Evolutionary conservation across 192 early-diverging fungal genomes (phyloP).

Genomic region (Coemansia sp.): DNA sequence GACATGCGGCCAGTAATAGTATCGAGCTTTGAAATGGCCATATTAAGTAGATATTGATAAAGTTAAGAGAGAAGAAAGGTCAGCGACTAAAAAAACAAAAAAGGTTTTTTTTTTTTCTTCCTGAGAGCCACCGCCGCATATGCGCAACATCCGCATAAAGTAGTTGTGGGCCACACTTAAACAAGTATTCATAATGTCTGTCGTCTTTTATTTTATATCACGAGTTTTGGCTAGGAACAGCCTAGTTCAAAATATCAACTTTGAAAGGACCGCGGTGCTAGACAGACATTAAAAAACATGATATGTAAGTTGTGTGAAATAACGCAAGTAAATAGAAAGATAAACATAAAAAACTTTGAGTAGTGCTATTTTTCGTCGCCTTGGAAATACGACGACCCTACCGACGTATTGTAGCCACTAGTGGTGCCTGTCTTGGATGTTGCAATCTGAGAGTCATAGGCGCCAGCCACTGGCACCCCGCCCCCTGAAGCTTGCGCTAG

Average conservation of each 20-base stretch:
- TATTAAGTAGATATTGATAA: background rate
- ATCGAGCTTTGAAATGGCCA: slow-evolving; percentile 38
- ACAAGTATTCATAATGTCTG: background rate
- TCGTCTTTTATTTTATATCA: too few species aligned
- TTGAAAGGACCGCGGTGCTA: background rate
- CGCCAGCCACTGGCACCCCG: background rate
- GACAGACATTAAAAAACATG: background rate
- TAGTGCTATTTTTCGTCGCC: background rate
- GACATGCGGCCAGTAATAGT: slow-evolving; percentile 47
- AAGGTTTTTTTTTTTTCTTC: background rate
- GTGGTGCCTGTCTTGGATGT: background rate
- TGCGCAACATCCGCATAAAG: background rate
- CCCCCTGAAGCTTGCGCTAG: background rate
- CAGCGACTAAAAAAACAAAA: background rate
- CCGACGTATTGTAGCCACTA: background rate
- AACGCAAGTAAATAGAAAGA: background rate
- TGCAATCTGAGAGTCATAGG: background rate
- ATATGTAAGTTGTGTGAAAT: background rate
- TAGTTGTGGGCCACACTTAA: slow-evolving; percentile 1
- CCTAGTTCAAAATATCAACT: background rate
- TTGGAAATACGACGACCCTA: background rate
- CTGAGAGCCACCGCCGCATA: background rate
- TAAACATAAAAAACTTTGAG: background rate
- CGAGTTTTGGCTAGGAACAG: background rate
- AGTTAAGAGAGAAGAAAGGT: background rate